Base-by-base conservation (phyloP, 805 yeast species). In the Alloascoidea hylecoeti region DNA sequence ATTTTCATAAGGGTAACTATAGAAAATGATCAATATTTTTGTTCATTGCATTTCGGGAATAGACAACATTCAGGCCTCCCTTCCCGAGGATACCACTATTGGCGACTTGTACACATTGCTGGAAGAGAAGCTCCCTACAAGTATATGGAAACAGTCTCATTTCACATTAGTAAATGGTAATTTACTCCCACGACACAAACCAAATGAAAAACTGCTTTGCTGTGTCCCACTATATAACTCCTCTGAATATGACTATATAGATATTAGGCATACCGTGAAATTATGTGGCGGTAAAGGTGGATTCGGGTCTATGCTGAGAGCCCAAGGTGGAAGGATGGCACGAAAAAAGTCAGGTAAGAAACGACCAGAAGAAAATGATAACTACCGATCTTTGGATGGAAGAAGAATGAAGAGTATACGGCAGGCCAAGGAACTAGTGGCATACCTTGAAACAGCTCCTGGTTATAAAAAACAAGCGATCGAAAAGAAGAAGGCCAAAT, bases 221-320 rank as follows among this genome's bases (percentile, higher is more conserved):
- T n/a, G n/a, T n/a, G n/a, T n/a, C n/a, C n/a, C n/a, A n/a, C n/a
- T n/a, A n/a, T n/a, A n/a, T n/a, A n/a, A n/a, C n/a, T n/a, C 30
- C 30, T 23, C 30, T n/a, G n/a, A 12, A 15, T 5, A 6, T 18
- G 33, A 17, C 14, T 23, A 9, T 9, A 23, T 23, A 9, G 30
- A 23, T 9, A 23, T 23, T 9, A 23, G 30, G 30, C 30, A 23
- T 23, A 23, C 52, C 15, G 41, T 56, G 0, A 51, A 60, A 9
- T 39, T 66, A 19, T 57, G 67, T 41, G 73, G 74, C 4, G 74
- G 74, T n/a, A 68, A 68, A 50, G 74, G 74, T 16, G 74, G 72
- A 2, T 63, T 67, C 46, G 72, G 71, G 1, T 51, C 61, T 14
- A 49, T 57, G 44, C 48, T 68, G 38, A 56, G 60, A 30, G 61